phyloP scores from a whole-genome alignment of 768 basidiomycete species.

The Xerocomellus dryophilus region DNA sequence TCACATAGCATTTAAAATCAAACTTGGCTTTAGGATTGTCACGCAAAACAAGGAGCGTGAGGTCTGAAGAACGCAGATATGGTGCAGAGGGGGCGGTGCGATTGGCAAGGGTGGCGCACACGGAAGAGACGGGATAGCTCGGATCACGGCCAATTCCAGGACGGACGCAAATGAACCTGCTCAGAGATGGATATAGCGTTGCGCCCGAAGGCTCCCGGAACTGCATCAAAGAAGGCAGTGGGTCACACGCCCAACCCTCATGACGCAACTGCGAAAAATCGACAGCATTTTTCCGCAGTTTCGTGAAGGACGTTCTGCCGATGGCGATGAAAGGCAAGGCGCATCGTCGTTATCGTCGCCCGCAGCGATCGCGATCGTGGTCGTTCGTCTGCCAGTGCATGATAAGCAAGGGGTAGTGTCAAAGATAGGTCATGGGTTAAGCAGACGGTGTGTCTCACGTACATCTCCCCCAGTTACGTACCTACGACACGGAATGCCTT shows the following conservation, averaged over 20 bases:
- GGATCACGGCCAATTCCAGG: slow-evolving; percentile 18
- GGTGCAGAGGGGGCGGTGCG: not conserved
- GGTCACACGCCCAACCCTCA: not conserved
- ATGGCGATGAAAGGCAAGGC: not conserved
- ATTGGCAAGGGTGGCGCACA: not conserved
- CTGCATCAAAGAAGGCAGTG: slow-evolving; percentile 10
- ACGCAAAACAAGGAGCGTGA: not conserved
- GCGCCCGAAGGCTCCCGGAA: slow-evolving; percentile 15
- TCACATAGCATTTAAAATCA: slow-evolving; percentile 1
- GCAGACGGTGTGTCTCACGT: slow-evolving; percentile 10
- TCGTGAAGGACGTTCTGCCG: not conserved
- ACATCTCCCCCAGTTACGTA: slow-evolving; percentile 17
- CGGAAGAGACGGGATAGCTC: slow-evolving; percentile 17
- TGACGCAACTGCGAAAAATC: slow-evolving; percentile 12
- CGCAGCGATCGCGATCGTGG: slow-evolving; percentile 9
- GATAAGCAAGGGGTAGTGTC: not conserved
- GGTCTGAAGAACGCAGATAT: slow-evolving; percentile 1
- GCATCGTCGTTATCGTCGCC: slow-evolving; percentile 1
- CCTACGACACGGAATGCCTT: slow-evolving; percentile 5
- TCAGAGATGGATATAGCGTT: slow-evolving; percentile 13
- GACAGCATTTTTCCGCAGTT: not conserved
- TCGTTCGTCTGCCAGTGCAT: not conserved
- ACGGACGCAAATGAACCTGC: not conserved
- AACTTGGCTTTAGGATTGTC: slow-evolving; percentile 1
- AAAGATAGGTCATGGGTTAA: not conserved